Conservation (phyloP, 345 rosid genomes). For the Melastoma malabathricum region DNA sequence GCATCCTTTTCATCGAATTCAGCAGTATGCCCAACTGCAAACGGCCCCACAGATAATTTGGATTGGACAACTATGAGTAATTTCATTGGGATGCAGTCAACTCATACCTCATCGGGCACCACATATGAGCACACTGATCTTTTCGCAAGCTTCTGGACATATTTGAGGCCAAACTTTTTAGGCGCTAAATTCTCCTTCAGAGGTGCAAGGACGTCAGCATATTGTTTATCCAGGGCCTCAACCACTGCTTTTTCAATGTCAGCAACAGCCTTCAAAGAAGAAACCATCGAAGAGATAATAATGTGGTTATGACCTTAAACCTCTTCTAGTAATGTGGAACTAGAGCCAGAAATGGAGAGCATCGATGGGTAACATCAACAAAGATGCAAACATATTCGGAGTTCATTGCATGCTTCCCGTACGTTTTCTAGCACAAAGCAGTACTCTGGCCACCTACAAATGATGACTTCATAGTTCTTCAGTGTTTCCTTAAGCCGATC, state of each 20-base stretch:
- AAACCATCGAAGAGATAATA: too few species aligned
- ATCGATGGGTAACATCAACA: neutral
- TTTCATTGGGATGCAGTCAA: too few species aligned
- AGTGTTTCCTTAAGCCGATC: constrained; percentile 67
- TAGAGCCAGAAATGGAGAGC: too few species aligned
- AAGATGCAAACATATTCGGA: too few species aligned
- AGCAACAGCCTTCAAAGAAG: constrained; percentile 54
- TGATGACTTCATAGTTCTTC: constrained; percentile 71
- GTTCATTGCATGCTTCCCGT: too few species aligned
- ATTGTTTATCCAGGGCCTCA: constrained; percentile 93
- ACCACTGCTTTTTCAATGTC: constrained; percentile 89
- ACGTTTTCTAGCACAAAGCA: constrained; percentile 78
- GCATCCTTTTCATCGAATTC: constrained; percentile 95
- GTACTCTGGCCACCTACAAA: constrained; percentile 95
- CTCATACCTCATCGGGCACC: constrained; percentile 78
- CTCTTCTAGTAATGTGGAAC: too few species aligned
- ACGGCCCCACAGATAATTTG: too few species aligned
- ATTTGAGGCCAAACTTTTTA: constrained; percentile 81
- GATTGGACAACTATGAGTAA: neutral
- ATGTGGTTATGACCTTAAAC: too few species aligned
- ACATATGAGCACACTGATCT: constrained; percentile 60
- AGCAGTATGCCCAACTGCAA: constrained; percentile 76
- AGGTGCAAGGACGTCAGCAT: constrained; percentile 80
- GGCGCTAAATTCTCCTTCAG: constrained; percentile 84
- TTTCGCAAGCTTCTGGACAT: constrained; percentile 78